Conservation (phyloP, 768 basidiomycete species). For the Sporobolomyces pararoseus region DNA sequence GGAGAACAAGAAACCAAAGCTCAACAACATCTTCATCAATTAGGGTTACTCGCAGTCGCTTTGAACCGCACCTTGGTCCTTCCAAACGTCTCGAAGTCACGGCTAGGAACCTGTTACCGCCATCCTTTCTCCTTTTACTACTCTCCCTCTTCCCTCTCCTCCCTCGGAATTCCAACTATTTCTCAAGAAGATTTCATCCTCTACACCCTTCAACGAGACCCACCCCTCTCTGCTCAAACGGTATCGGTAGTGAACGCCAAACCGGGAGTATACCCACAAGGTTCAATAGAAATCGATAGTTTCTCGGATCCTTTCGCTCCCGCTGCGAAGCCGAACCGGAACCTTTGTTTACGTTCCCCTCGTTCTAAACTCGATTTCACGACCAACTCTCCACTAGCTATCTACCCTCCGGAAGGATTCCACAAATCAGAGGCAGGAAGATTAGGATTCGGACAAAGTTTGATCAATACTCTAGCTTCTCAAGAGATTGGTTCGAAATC, state of each 20-base stretch:
- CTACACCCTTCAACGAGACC: constrained; percentile 50
- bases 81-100: constrained; percentile 60
- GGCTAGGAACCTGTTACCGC: constrained; percentile 57
- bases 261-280: constrained; percentile 17
- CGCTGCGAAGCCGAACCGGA: constrained; percentile 41
- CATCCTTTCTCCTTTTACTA: constrained; percentile 59
- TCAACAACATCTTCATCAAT: constrained; percentile 58
- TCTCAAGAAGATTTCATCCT: constrained; percentile 51
- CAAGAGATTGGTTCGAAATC: constrained; percentile 36
- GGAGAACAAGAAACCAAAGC: constrained; percentile 62
- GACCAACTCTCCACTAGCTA: constrained; percentile 40
- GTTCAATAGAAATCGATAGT: constrained; percentile 45
- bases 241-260: constrained; percentile 49
- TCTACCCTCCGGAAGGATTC: constrained; percentile 44
- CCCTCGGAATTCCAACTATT: constrained; percentile 47
- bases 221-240: constrained; percentile 50
- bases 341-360: constrained; percentile 45
- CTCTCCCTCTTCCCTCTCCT: constrained; percentile 45
- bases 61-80: constrained; percentile 62
- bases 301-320: constrained; percentile 40
- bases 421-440: constrained; percentile 36
- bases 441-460: constrained; percentile 43
- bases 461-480: constrained; percentile 44
- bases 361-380: constrained; percentile 43
- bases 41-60: constrained; percentile 55